Base-by-base conservation (phyloP, 73 alveolate species). In the Paramecium biaurelia region DNA sequence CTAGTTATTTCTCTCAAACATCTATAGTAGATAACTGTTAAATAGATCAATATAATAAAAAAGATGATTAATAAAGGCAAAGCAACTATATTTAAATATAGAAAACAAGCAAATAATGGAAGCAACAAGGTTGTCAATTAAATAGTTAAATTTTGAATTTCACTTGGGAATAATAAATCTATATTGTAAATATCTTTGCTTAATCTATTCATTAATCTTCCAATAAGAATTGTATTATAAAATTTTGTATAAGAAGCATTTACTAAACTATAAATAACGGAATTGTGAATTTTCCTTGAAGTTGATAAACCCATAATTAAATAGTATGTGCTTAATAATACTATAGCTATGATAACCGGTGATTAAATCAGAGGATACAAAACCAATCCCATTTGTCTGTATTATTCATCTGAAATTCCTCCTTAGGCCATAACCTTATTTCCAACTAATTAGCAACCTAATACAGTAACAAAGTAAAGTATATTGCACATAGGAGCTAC, bases 191-290 rank as follows among this genome's bases (percentile, higher is more conserved):
- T 85, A 57, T 85, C 92, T 57, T 85, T 85, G 24, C 85, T 57
- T 7, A 85, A 45, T 32, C 92, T 42, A 32, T 85, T 85, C 92
- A 85, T 85, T 6, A 85, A 24, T 24, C 92, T 56, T 85, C 92
- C 92, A 15, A 72, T 57, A 4, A 72, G 49, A 57, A 85, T 85
- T 14, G 76, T 35, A 24, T 85, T 85, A 28, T 85, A 85, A 26
- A 85, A 85, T 32, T 85, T 85, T 14, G 92, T 85, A 57, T 35
- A 85, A 2, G 92, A 85, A 5, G 92, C 92, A 49, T 67, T 35
- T 15, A 74, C 11, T 32, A 67, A 32, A 7, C 84, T 20, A 67
- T 26, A 6, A 5, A 67, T 67, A 6, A 67, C 24, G 9, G 38
- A 30, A 23, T 67, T 67, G 11, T 67, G 84, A 30, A 67, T 67